Percentiles rank a stretch among this genome's conserved stretches.
Evolutionary conservation across 164 flowering plant genomes (phyloP).

Genomic region (Aristolochia californica): DNA sequence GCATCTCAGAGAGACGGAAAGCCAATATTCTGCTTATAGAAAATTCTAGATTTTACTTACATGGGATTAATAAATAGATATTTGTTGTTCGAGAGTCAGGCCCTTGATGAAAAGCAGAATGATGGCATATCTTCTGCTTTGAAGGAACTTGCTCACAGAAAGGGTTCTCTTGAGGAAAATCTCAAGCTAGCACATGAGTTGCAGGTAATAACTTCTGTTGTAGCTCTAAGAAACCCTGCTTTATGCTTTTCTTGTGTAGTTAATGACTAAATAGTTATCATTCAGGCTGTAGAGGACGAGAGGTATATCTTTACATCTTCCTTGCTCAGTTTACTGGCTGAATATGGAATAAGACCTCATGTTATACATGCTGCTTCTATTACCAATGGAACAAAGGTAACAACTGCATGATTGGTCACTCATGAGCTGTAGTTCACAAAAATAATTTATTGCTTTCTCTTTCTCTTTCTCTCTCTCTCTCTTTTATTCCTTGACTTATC

Average conservation of each 20-base stretch:
- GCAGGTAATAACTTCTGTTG: conserved; percentile 36
- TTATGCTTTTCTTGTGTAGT: neutral
- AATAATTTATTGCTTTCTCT: no score
- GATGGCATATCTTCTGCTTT: conserved; percentile 53
- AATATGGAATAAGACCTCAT: conserved; percentile 60
- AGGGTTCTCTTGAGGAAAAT: conserved; percentile 70
- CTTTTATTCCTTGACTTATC: no score
- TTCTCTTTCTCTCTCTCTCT: no score
- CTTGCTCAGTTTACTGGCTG: conserved; percentile 63
- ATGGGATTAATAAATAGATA: neutral
- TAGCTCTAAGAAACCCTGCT: neutral
- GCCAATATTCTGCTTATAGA: neutral
- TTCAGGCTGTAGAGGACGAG: conserved; percentile 77
- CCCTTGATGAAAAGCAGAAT: conserved; percentile 68
- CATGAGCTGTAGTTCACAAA: no score
- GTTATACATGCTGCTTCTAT: conserved; percentile 57
- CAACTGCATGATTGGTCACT: neutral
- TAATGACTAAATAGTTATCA: neutral
- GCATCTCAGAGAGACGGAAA: neutral
- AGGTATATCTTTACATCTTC: conserved; percentile 65
- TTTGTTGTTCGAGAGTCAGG: conserved; percentile 30
- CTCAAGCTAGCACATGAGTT: conserved; percentile 52
- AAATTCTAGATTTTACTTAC: neutral
- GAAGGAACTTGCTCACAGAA: conserved; percentile 59
- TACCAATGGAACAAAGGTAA: conserved; percentile 55